Evolutionary conservation across 1,284 basidiomycete species (phyloP), one percentile per base, ranked within the genome.

Genomic region (Ceratobasidium sp.): DNA sequence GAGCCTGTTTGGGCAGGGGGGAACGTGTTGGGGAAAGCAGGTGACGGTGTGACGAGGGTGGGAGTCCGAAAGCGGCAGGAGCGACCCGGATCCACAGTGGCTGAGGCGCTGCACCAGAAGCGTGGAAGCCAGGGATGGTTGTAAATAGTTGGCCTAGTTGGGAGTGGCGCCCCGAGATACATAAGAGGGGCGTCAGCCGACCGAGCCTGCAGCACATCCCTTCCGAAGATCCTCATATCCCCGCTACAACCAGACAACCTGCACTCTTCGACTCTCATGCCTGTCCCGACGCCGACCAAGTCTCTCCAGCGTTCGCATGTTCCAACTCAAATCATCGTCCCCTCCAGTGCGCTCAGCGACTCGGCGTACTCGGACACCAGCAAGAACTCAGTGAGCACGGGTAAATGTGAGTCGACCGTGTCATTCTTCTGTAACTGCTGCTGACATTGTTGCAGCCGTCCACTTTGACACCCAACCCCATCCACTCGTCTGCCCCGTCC

Each of bases 41-140:
- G 63, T 65, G 24, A 65, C 46, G 29, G 29, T 41, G 48, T 53
- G 48, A 53, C 46, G 39, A 41, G 11, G 39, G n/a, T 7, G n/a
- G 5, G 59, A 6, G 41, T 24, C 41, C 61, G 48, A 34, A 37
- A 48, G 29, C 27, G 43, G 46, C 27, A 51, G 46, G 19, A 22
- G 11, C 22, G 43, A 24, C 13, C 43, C 43, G 39, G 56, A 59
- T 59, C 56, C 5, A 24, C 14, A 8, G 56, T 59, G 56, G 56
- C 56, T 59, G 34, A 51, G 63, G 48, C 63, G 19, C 63, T 49
- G 63, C 46, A 22, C 63, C 63, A 65, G 63, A 65, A 65, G 63
- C 63, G 9, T 29, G 63, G 63, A 65, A 65, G 63, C 51, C 46
- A 51, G 29, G n/a, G n/a, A n/a, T n/a, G n/a, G n/a, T n/a, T n/a